Base-by-base conservation (phyloP, 2,329 filamentous ascomycete genomes). In the Xylariaceae sp. region DNA sequence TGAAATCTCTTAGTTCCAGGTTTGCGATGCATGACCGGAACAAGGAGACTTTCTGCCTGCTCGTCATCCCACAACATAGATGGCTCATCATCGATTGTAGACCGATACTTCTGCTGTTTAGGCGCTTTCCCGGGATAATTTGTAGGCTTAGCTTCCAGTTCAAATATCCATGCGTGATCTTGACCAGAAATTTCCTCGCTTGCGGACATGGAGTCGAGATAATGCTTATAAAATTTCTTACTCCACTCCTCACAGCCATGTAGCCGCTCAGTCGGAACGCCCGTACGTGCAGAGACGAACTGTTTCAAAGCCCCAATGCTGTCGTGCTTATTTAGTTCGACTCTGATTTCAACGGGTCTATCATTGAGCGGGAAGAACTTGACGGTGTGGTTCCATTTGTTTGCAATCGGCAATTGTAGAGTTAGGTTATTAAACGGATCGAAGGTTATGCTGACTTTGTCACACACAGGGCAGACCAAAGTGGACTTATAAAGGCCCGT, bases 401-500 rank as follows among this genome's bases (percentile, higher is more conserved):
- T 92, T 70, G 94, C 88, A 49, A 96, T 84, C 0, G 94, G 94
- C 27, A 99, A 77, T 52, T 95, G 94, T 20, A 99, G 77, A 0
- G 94, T 97, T 54, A 99, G 76, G 61, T 95, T 94, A 72, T 92
- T 97, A 78, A 96, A 99, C 0, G 94, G 94, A 70, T 99, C 94
- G 67, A 99, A 99, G 0, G 94, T 97, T 65, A 99, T 96, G 81
- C 92, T 97, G 73, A 97, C 89, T 75, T 97, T 99, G 63, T 88
- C 82, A 71, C 94, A 99, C 6, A 82, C 83, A 0, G 94, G 94
- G 68, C 94, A 99, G 59, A 94, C 88, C 59, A 99, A 82, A 0
- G 93, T 97, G 37, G 95, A 97, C 76, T 97, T 97, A 81, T 97
- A 99, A 81, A 97, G 91, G 59, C 94, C 94, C 18, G 91, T 95